phyloP scores from a whole-genome alignment of 2,329 filamentous ascomycete species.

The Ceratocystis destructans region DNA sequence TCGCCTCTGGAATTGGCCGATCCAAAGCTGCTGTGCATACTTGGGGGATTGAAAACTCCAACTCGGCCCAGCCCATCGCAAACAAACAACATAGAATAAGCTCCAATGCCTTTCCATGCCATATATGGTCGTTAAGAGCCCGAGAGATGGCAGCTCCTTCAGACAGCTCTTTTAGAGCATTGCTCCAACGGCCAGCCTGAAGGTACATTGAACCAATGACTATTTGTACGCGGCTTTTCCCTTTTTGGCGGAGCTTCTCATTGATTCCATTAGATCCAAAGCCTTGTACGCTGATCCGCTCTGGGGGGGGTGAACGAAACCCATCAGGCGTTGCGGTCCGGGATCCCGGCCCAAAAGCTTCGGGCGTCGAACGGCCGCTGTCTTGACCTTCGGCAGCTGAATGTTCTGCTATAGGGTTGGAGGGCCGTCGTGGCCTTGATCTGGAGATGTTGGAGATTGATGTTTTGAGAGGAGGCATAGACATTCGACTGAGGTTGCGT shows the following conservation, averaged over 20 bases:
- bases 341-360: slow-evolving; percentile 22
- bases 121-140: slow-evolving; percentile 78
- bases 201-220: slow-evolving; percentile 76
- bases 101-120: slow-evolving; percentile 92
- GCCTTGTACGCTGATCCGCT: slow-evolving; percentile 52
- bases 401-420: slow-evolving; percentile 32
- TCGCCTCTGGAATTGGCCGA: slow-evolving; percentile 30
- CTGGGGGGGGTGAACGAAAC: slow-evolving; percentile 37
- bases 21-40: slow-evolving; percentile 41
- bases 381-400: slow-evolving; percentile 22
- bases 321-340: slow-evolving; percentile 32
- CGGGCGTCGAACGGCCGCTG: slow-evolving; percentile 35
- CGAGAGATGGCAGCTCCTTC: slow-evolving; percentile 69
- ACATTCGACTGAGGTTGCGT: slow-evolving; percentile 57
- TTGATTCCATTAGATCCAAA: slow-evolving; percentile 58
- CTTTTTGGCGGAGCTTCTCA: slow-evolving; percentile 66
- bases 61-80: slow-evolving; percentile 67
- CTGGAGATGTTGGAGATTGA: slow-evolving; percentile 23
- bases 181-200: slow-evolving; percentile 76
- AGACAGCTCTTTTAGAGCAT: slow-evolving; percentile 69
- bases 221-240: slow-evolving; percentile 64
- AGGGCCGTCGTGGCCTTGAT: slow-evolving; percentile 29
- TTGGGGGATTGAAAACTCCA: slow-evolving; percentile 65
- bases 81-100: slow-evolving; percentile 70
- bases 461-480: slow-evolving; percentile 54